These are phyloP conservation scores for Talaromyces sp. DNA, from an alignment of 2,329 filamentous ascomycete species.

Conservation along the genomic window DNA sequence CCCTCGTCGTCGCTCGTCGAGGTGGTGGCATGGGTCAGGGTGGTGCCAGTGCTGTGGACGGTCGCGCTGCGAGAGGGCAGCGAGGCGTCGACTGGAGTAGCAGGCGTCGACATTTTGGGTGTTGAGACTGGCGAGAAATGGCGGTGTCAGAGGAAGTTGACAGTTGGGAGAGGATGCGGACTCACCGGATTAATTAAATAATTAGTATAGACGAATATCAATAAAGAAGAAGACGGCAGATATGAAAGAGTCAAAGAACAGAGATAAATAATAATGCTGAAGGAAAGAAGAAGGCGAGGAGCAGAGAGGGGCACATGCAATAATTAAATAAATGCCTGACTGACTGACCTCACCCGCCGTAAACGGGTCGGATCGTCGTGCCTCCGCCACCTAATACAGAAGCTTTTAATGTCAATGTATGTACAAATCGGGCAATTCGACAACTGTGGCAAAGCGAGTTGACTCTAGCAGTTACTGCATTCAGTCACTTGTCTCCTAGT, in stretches of 20 bases:
- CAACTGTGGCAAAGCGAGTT: too few species aligned
- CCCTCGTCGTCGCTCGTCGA: constrained; percentile 36
- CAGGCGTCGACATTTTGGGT: constrained; percentile 3
- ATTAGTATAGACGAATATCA: neutral
- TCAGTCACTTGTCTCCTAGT: too few species aligned
- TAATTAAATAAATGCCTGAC: neutral
- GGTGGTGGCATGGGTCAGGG: constrained; percentile 23
- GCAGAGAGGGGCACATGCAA: too few species aligned
- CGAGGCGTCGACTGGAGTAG: constrained; percentile 8
- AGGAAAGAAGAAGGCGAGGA: neutral
- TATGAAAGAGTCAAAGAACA: too few species aligned
- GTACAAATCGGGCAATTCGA: too few species aligned
- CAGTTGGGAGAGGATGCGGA: neutral
- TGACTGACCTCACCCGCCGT: neutral
- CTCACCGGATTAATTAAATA: neutral
- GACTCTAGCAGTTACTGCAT: too few species aligned
- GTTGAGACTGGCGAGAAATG: neutral
- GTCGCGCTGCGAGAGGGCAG: constrained; percentile 31
- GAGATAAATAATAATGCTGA: neutral
- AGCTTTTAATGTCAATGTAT: too few species aligned
- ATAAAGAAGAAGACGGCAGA: neutral
- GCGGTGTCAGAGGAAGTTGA: neutral
- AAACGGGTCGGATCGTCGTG: neutral
- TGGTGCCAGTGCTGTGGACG: constrained; percentile 22
- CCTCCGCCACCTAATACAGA: too few species aligned